Conservation (phyloP, 2,329 filamentous ascomycete species). For the Didymella sp. region DNA sequence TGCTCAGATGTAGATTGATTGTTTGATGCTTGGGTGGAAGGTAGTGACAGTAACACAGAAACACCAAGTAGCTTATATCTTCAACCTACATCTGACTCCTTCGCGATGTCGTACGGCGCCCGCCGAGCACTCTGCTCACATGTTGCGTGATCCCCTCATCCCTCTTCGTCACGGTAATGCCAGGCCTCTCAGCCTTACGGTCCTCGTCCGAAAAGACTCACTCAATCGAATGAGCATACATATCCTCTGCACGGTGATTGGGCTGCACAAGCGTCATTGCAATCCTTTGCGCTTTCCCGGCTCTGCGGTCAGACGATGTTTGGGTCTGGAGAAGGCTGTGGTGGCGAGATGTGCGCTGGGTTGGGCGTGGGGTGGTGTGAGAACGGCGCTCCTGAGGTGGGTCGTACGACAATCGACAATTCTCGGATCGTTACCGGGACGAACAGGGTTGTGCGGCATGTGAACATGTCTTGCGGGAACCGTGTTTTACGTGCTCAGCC, state of each 20-base stretch:
- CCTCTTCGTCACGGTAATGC: background rate
- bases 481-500: background rate
- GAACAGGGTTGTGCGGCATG: slow-evolving; percentile 14
- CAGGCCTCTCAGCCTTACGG: slow-evolving; percentile 4
- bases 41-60: slow-evolving; percentile 15
- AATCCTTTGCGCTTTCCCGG: slow-evolving; percentile 2
- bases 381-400: slow-evolving; percentile 13
- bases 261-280: background rate
- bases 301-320: slow-evolving; percentile 26
- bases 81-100: background rate
- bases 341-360: slow-evolving; percentile 33
- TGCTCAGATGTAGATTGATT: background rate
- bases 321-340: slow-evolving; percentile 14
- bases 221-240: slow-evolving; percentile 3
- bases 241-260: background rate
- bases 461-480: background rate
- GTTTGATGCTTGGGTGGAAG: slow-evolving; percentile 12
- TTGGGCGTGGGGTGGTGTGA: slow-evolving; percentile 22
- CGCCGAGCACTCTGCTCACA: background rate
- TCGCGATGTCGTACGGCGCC: background rate
- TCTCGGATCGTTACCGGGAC: slow-evolving; percentile 11
- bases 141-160: slow-evolving; percentile 11
- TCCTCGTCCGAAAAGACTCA: background rate
- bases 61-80: slow-evolving; percentile 16
- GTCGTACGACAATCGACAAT: slow-evolving; percentile 18